These are phyloP conservation scores for Botrytis galanthina DNA, from an alignment of 2,329 filamentous ascomycete species.

Conservation along the genomic window DNA sequence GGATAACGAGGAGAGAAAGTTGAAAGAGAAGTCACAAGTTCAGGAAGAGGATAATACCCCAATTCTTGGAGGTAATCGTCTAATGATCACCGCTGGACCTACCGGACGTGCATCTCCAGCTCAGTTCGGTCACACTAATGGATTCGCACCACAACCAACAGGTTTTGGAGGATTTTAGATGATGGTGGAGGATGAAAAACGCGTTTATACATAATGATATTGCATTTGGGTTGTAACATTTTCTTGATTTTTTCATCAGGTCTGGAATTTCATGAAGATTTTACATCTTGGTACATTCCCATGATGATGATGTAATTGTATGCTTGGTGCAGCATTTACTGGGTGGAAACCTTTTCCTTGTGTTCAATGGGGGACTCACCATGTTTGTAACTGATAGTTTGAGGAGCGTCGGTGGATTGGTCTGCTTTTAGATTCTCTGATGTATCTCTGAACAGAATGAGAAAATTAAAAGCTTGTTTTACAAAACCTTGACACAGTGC, in stretches of 20 bases:
- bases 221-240: slow-evolving; percentile 34
- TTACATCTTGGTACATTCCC: slow-evolving; percentile 30
- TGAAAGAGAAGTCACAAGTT: slow-evolving; percentile 66
- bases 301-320: slow-evolving; percentile 36
- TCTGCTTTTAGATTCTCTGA: slow-evolving; percentile 33
- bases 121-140: slow-evolving; percentile 78
- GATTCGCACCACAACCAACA: slow-evolving; percentile 84
- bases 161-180: slow-evolving; percentile 61
- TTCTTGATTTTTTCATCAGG: slow-evolving; percentile 29
- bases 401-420: slow-evolving; percentile 27
- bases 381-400: slow-evolving; percentile 37
- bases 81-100: slow-evolving; percentile 96
- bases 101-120: slow-evolving; percentile 51
- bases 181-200: slow-evolving; percentile 21
- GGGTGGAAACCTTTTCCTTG: slow-evolving; percentile 24
- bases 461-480: slow-evolving; percentile 15
- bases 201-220: slow-evolving; percentile 37
- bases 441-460: slow-evolving; percentile 24
- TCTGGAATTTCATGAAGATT: slow-evolving; percentile 26
- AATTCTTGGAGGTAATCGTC: slow-evolving; percentile 80
- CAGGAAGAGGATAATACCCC: slow-evolving; percentile 92
- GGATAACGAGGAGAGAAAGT: slow-evolving; percentile 94
- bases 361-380: slow-evolving; percentile 15
- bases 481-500: neutral
- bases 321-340: slow-evolving; percentile 28